Conservation (phyloP, 2,329 filamentous ascomycete genomes). For the Penicillium sp. region DNA sequence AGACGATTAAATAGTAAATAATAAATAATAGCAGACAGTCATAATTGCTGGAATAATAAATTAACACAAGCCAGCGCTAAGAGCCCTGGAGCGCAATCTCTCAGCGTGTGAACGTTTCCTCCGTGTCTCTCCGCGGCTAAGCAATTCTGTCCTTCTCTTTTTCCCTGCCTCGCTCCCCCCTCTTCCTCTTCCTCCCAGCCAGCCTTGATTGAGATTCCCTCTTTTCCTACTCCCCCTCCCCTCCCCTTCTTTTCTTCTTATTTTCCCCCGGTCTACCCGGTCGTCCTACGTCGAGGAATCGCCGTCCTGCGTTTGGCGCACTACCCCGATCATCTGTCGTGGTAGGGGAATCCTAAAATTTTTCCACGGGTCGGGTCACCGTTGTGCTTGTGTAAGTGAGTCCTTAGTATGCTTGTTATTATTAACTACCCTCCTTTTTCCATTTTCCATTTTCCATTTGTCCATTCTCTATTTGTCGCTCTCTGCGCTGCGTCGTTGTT, state of each 20-base stretch:
- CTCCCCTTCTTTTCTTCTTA: constrained; percentile 23
- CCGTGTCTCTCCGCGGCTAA: constrained; percentile 13
- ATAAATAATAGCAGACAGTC: background rate
- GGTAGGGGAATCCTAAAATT: constrained; percentile 25
- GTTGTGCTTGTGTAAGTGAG: constrained; percentile 4
- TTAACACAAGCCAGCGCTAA: no score
- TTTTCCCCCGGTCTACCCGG: constrained; percentile 19
- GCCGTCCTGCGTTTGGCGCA: constrained; percentile 17
- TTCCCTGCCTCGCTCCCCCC: constrained; percentile 1
- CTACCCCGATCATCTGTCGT: constrained; percentile 27
- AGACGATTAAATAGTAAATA: no score
- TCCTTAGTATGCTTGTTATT: background rate
- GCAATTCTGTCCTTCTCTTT: constrained; percentile 9
- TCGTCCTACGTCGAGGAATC: constrained; percentile 22
- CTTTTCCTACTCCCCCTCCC: constrained; percentile 7
- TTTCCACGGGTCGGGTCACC: constrained; percentile 18
- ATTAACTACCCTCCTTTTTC: background rate
- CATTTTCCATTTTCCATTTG: background rate
- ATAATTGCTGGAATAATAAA: no score
- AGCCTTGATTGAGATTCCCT: constrained; percentile 8
- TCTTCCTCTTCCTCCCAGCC: constrained; percentile 8
- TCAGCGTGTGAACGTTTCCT: no score
- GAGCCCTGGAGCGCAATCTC: no score
- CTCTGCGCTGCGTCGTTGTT: background rate
- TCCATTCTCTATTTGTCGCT: background rate